Evolutionary conservation across 192 early-diverging fungal species (phyloP), one percentile per base, ranked within the genome.

Genomic region (Funneliformis mosseae): DNA sequence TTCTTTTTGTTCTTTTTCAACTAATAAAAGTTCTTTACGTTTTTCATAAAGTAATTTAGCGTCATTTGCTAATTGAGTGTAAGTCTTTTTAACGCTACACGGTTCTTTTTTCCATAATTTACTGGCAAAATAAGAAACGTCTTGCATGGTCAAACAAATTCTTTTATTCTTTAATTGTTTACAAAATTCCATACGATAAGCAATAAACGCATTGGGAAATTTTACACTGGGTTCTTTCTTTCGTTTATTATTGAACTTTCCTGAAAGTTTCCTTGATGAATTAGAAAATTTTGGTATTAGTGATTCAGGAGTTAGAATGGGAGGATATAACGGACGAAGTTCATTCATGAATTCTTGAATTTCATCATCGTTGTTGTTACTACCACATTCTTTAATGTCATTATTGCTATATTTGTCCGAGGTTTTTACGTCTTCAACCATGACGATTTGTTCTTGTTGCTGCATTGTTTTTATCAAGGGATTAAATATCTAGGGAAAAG

Each of bases 21-120:
- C 16, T 5, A 55, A 55, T 16, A 55, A 55, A 55, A 55, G 50
- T 5, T 55, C 50, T 55, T 55, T 55, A 55, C 50, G 63, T 64
- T 64, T 64, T 27, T 64, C 63, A 28, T 64, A 64, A 64, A 64
- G 63, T 25, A 64, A 64, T 64, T 64, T 64, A 64, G 63, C 63
- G 12, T 64, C 63, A 64, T 25, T 64, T 9, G 63, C 63, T 12
- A 64, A 27, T 28, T 64, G n/a, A 27, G n/a, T 64, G 9, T 64
- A 64, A 64, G 63, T 64, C 12, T 23, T 28, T 64, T 64, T 64
- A 27, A 64, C 63, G 28, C 27, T 10, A 64, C n/a, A 27, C 6
- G 63, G 63, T 64, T 64, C 63, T 27, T 28, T 23, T 64, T 23
- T 28, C 63, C 63, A 64, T 27, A 64, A 64, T 25, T 28, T 28